A percentile compares a stretch with the other conserved stretches of the same genome.
Conservation (phyloP, 2,329 filamentous ascomycete genomes). For the Aspergillus ochraceoroseus region DNA sequence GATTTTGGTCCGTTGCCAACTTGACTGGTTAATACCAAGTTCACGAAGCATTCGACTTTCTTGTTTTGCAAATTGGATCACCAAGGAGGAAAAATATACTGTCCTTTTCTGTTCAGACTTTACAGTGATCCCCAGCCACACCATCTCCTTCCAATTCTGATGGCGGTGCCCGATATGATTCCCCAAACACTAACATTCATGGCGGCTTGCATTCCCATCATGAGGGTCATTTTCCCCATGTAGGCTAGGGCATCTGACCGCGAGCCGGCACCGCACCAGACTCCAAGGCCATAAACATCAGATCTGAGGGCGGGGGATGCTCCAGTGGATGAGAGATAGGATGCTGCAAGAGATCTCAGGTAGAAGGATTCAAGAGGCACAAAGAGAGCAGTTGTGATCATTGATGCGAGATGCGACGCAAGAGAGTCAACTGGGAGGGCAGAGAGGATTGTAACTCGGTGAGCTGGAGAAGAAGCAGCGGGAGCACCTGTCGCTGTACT, state of each 20-base stretch:
- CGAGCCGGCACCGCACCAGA: constrained; percentile 36
- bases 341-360: constrained; percentile 38
- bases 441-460: constrained; percentile 43
- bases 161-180: constrained; percentile 35
- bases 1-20: not conserved
- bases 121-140: constrained; percentile 39
- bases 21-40: not conserved
- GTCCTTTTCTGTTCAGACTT: not conserved
- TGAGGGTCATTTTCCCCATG: constrained; percentile 34
- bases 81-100: not conserved
- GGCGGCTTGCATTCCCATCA: constrained; percentile 37
- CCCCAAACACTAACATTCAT: constrained; percentile 39
- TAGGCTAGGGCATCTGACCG: constrained; percentile 32
- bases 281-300: constrained; percentile 31
- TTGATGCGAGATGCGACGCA: constrained; percentile 39
- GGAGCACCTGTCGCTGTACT: not conserved
- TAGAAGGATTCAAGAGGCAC: constrained; percentile 41
- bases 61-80: too few species aligned
- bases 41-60: too few species aligned
- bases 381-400: constrained; percentile 38
- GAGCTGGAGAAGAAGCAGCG: constrained; percentile 21
- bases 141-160: constrained; percentile 38
- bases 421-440: constrained; percentile 42
- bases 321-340: constrained; percentile 32
- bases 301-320: constrained; percentile 22